Evolutionary conservation across 805 yeast genomes (phyloP).

Genomic region (Candida verbasci): DNA sequence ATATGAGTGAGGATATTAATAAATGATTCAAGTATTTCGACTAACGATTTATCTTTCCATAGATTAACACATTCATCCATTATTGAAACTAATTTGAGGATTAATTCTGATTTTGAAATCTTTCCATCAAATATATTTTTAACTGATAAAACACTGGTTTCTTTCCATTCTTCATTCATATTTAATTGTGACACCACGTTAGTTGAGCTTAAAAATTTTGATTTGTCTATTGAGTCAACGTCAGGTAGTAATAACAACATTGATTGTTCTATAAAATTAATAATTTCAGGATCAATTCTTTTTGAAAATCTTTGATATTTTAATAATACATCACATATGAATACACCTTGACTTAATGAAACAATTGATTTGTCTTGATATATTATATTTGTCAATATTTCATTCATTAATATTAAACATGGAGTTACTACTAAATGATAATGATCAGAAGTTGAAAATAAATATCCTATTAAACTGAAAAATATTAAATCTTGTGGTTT

Average conservation of each 20-base stretch:
- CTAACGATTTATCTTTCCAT: conserved; percentile 61
- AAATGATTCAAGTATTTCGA: conserved; percentile 55
- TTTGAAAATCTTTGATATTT: conserved; percentile 78
- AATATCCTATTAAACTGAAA: conserved; percentile 64
- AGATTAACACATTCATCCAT: conserved; percentile 29
- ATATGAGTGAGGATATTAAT: conserved; percentile 38
- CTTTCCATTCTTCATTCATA: conserved; percentile 7
- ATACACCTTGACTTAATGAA: conserved; percentile 53
- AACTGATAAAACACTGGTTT: conserved; percentile 10
- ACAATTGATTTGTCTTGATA: conserved; percentile 5
- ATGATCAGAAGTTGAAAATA: conserved; percentile 93
- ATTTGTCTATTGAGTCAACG: conserved; percentile 13
- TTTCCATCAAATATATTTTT: conserved; percentile 5
- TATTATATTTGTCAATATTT: conserved; percentile 41
- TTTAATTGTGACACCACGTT: conserved; percentile 12
- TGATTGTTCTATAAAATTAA: conserved; percentile 52
- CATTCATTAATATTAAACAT: conserved; percentile 66
- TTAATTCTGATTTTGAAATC: conserved; percentile 21
- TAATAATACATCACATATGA: conserved; percentile 58
- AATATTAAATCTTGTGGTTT: conserved; percentile 53
- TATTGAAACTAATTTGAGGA: conserved; percentile 27
- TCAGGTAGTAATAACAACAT: conserved; percentile 43
- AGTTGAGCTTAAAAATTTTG: background rate
- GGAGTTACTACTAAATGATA: conserved; percentile 91
- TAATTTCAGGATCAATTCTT: conserved; percentile 77